Conservation (phyloP, 352 stramenopile species). For the Globisporangium parvum region DNA sequence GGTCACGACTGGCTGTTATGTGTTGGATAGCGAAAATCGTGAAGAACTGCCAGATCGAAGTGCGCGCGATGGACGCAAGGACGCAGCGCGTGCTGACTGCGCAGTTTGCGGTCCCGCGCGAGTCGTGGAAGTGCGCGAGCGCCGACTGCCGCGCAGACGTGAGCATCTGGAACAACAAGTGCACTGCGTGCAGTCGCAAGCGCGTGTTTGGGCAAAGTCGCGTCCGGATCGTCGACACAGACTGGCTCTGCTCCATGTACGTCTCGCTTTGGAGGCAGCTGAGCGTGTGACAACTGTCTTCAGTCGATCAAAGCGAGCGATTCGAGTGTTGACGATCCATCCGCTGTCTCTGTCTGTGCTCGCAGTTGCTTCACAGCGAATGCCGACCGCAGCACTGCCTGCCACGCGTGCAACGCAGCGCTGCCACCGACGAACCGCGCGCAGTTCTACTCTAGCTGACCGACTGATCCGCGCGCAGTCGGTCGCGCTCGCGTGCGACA, state of each 20-base stretch:
- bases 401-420: conserved; percentile 31
- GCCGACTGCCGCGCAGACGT: conserved; percentile 40
- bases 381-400: conserved; percentile 25
- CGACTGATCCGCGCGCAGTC: neutral
- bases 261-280: neutral
- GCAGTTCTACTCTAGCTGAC: conserved; percentile 15
- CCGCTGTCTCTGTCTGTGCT: neutral
- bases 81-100: conserved; percentile 39
- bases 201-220: conserved; percentile 50
- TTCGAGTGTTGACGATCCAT: neutral
- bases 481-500: neutral
- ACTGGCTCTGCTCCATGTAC: conserved; percentile 73
- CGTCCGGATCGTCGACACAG: conserved; percentile 31
- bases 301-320: too few species aligned
- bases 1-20: neutral
- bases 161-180: conserved; percentile 60
- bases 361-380: conserved; percentile 51
- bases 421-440: conserved; percentile 19
- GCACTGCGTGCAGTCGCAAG: conserved; percentile 33
- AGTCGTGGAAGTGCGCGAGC: conserved; percentile 49
- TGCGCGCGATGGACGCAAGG: conserved; percentile 35
- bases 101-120: conserved; percentile 33
- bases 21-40: conserved; percentile 38
- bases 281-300: neutral
- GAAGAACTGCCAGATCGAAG: conserved; percentile 49